Conservation (phyloP, 306 rosid species). For the Adenanthera pavonina region DNA sequence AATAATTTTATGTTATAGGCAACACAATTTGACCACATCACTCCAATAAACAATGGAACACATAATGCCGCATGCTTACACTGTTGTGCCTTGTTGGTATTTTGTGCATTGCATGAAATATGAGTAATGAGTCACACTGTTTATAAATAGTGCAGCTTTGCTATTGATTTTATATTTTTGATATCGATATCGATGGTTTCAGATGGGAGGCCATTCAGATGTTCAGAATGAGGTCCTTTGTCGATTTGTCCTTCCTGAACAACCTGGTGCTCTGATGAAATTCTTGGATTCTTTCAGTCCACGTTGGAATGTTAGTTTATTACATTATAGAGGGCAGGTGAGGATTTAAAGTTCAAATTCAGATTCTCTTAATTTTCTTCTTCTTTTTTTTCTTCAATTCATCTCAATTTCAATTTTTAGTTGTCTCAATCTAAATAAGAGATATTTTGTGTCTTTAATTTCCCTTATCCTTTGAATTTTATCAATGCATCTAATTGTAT, state of each 20-base stretch:
- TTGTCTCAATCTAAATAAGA: constrained; percentile 16
- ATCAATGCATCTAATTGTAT: constrained; percentile 31
- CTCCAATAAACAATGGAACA: not conserved
- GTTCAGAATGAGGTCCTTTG: constrained; percentile 83
- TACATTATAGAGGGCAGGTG: constrained; percentile 88
- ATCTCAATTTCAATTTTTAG: too few species aligned
- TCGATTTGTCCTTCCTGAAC: constrained; percentile 86
- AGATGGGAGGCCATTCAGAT: constrained; percentile 84
- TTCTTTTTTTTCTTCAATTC: not conserved
- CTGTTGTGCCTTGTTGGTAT: constrained; percentile 30
- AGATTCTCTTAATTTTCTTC: too few species aligned
- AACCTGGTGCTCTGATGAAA: constrained; percentile 89
- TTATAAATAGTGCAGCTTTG: too few species aligned
- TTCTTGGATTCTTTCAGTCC: constrained; percentile 91
- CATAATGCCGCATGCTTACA: not conserved
- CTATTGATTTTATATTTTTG: too few species aligned
- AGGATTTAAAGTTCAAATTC: constrained; percentile 8
- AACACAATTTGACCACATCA: too few species aligned
- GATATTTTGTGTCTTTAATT: not conserved
- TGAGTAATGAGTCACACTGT: too few species aligned
- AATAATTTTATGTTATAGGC: too few species aligned
- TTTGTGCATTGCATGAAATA: constrained; percentile 1
- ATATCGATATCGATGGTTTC: constrained; percentile 16
- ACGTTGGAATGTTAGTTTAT: constrained; percentile 89
- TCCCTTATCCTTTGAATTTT: not conserved